phyloP scores from a whole-genome alignment of 805 yeast genomes.

The Suhomyces sp. region DNA sequence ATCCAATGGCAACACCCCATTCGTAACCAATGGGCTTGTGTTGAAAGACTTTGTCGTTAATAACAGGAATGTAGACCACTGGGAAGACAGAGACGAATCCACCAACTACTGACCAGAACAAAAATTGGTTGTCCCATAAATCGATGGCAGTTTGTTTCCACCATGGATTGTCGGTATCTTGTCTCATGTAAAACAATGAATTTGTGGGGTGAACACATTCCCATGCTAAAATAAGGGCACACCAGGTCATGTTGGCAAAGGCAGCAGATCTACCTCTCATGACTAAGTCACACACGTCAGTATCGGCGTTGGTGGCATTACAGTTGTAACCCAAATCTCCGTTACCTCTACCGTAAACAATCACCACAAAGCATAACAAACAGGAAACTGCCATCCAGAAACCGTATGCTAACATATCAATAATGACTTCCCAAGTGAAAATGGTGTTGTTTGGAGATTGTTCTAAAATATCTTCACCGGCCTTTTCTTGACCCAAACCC shows the following conservation, averaged over 20 bases:
- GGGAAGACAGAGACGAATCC: constrained; percentile 77
- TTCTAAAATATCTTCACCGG: constrained; percentile 60
- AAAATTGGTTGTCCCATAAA: constrained; percentile 69
- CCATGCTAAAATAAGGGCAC: constrained; percentile 79
- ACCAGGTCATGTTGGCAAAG: constrained; percentile 83
- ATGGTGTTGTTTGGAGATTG: constrained; percentile 63
- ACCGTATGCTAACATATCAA: constrained; percentile 73
- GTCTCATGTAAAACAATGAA: constrained; percentile 70
- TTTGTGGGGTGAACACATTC: constrained; percentile 72
- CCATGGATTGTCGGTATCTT: constrained; percentile 54
- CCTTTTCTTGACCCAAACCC: constrained; percentile 73
- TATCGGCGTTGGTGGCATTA: constrained; percentile 45
- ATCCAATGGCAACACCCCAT: constrained; percentile 74
- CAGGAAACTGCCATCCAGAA: constrained; percentile 70
- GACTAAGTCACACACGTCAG: constrained; percentile 52
- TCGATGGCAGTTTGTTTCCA: constrained; percentile 60
- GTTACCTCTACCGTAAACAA: constrained; percentile 63
- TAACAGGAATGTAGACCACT: constrained; percentile 84
- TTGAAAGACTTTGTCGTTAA: constrained; percentile 69
- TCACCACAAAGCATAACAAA: constrained; percentile 60
- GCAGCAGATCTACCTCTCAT: constrained; percentile 75
- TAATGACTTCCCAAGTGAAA: constrained; percentile 63
- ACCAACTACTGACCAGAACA: constrained; percentile 75
- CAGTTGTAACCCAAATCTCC: constrained; percentile 67
- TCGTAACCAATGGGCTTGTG: constrained; percentile 72